Percentiles rank a stretch among this genome's conserved stretches.
Evolutionary conservation across 1,139 yeast species (phyloP).

Genomic region (Hansenula sp.): DNA sequence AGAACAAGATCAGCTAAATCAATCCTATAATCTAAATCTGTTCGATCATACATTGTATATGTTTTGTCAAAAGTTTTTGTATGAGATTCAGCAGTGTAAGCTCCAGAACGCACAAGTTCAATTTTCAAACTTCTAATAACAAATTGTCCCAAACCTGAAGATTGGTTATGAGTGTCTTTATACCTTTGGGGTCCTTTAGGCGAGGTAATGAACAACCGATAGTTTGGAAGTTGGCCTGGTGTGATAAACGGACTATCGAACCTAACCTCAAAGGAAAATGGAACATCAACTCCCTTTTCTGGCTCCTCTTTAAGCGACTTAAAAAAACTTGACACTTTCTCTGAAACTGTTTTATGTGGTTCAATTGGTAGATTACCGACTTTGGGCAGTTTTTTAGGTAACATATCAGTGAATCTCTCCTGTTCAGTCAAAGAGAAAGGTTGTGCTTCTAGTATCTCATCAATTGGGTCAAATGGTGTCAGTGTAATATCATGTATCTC

Average conservation of each 20-base stretch:
- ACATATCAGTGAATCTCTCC: background rate
- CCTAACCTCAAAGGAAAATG: conserved; percentile 42
- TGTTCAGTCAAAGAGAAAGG: background rate
- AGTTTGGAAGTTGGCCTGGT: conserved; percentile 30
- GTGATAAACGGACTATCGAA: conserved; percentile 33
- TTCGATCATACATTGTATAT: background rate
- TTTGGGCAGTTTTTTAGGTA: background rate
- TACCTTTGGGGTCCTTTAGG: conserved; percentile 32
- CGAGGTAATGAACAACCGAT: conserved; percentile 35
- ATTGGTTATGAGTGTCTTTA: conserved; percentile 34
- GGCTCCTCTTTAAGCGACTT: background rate
- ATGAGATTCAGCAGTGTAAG: background rate
- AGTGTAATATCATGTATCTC: conserved; percentile 47
- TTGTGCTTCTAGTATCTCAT: background rate
- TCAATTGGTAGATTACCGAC: background rate
- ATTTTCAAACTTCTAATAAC: conserved; percentile 36
- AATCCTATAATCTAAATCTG: too few relatives aligned
- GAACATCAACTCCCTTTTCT: conserved; percentile 32
- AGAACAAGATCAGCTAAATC: background rate
- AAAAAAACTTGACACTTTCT: background rate
- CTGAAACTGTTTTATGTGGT: background rate
- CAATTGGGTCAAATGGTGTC: conserved; percentile 45
- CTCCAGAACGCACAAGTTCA: conserved; percentile 24
- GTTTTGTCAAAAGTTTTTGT: background rate
- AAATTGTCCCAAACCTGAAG: conserved; percentile 44